Evolutionary conservation across 2,329 filamentous ascomycete species (phyloP), one percentile per base, ranked within the genome.

Genomic region (Pseudogymnoascus sp.): DNA sequence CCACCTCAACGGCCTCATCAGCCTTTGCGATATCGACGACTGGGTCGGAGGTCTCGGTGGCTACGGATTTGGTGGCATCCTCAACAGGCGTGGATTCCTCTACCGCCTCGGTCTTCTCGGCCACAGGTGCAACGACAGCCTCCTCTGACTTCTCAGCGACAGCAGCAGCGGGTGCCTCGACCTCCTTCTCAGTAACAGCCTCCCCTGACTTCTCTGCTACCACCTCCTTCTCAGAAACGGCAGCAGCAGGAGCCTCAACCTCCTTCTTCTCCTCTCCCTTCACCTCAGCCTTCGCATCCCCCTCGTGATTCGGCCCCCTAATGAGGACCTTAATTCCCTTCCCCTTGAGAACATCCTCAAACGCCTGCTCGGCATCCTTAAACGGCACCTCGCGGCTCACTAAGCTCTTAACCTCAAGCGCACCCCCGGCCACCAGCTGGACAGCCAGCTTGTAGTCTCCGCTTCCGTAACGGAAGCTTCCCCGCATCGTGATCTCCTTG

Each of bases 401-500:
- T 65, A 97, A 80, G 74, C 84, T 84, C 84, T 95, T 95, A 64
- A 92, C 88, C 49, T 90, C 85, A 41, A 97, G 83, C 73, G 84
- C 85, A 59, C 90, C 90, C 26, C 78, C 81, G 6, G 83, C 81
- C 1, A 96, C 85, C 65, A 97, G 80, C 66, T 91, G 85, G 52
- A 97, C 78, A 0, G 86, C 86, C 6, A 86, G 78, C 69, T 87
- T 83, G 76, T 97, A 97, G 75, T 97, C 93, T 19, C 92, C 92
- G 62, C 85, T 83, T 3, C 88, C 88, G 75, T 97, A 97, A 39
- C 93, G 85, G 81, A 97, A 97, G 66, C 88, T 92, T 21, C 93
- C 93, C 72, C 88, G 90, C 55, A 90, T 82, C 10, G 87, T 95
- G 60, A 96, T 80, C 79, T 97, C 93, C 78, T 97, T 97, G 60